Base-by-base conservation (phyloP, 1,284 basidiomycete species). In the Irpex sp. region DNA sequence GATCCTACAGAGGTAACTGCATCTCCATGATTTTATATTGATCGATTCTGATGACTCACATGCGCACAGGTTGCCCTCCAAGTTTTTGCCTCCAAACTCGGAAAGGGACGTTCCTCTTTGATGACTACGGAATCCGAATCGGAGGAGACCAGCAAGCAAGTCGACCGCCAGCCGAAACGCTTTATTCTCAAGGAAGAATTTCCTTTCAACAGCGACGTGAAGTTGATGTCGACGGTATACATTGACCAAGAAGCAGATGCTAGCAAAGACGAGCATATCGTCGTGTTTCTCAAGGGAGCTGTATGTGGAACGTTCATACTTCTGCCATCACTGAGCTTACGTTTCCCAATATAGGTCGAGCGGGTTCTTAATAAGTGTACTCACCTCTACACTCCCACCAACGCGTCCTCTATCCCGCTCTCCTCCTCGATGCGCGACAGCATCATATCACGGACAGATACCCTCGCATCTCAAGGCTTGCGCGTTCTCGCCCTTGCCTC, bases 131-230 rank as follows among this genome's bases (percentile, higher is more conserved):
- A 51, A 15, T 63, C 63, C 47, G 46, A 55, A 3, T 58, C 51
- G 8, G 65, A 62, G 1, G 57, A 61, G 36, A 51, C 59, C 9
- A 31, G 54, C 54, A 56, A 56, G 17, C 15, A 35, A 56, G 54
- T 35, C 26, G 50, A 47, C 54, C 1, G 63, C 1, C 2, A 54
- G 35, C 8, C 6, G 7, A 19, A 60, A 15, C 59, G 57, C 26
- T 58, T 57, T 50, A 33, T 51, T 37, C 60, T 61, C 54, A 57
- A 60, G 33, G 66, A 67, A 4, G 77, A 79, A 69, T 83, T 82
- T 69, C 83, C 86, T 0, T 89, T 89, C 75, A 86, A 87, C 63
- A 86, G 83, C 60, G 80, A 80, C 51, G 73, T 87, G 66, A 89
- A 89, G 74, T 78, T 86, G 47, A 89, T 87, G 87, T 80, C 83